phyloP scores from a whole-genome alignment of 2,329 filamentous ascomycete genomes.

The Domatiomyces catenatus region DNA sequence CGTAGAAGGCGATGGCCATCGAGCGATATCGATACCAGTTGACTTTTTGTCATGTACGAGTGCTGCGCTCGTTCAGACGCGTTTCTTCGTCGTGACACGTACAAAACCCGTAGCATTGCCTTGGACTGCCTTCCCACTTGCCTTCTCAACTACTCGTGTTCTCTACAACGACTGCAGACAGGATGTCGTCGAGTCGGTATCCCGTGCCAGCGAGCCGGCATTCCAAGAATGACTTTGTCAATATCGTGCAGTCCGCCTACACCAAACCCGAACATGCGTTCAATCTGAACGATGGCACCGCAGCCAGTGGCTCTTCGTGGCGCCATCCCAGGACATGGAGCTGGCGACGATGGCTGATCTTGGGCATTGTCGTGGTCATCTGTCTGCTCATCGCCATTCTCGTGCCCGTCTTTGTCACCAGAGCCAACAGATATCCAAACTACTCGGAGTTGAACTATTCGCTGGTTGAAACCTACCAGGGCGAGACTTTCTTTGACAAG shows the following conservation, averaged over 20 bases:
- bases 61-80: not conserved
- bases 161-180: not conserved
- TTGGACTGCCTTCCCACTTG: too few relatives aligned
- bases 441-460: slow-evolving; percentile 28
- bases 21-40: not conserved
- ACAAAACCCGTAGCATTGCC: not conserved
- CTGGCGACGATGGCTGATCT: not conserved
- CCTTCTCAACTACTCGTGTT: not conserved
- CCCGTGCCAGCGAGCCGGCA: not conserved
- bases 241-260: not conserved
- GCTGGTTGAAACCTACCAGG: slow-evolving; percentile 28
- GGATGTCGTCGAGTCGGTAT: not conserved
- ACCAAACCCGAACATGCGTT: not conserved
- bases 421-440: slow-evolving; percentile 28
- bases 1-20: not conserved
- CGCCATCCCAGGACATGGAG: not conserved
- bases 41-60: not conserved
- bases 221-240: not conserved
- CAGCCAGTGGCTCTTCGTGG: not conserved
- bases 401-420: slow-evolving; percentile 25
- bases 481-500: slow-evolving; percentile 29
- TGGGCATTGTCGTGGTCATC: not conserved
- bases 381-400: slow-evolving; percentile 32
- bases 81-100: not conserved
- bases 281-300: not conserved